Evolutionary conservation across 495 filamentous ascomycete species (phyloP), one percentile per base, ranked within the genome.

Genomic region (Letharia lupina): DNA sequence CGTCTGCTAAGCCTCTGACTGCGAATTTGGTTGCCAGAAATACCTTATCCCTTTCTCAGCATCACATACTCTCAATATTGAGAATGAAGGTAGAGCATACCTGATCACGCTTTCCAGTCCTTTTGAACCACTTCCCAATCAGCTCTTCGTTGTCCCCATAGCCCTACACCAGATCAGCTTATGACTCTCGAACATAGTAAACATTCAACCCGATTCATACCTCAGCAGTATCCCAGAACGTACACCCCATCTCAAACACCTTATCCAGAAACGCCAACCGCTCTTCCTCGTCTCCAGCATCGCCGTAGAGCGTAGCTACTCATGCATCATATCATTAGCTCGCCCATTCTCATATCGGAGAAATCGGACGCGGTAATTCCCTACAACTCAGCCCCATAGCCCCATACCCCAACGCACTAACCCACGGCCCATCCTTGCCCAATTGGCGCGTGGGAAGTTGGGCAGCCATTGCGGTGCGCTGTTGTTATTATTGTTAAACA

Each of bases 171-270:
- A 28, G 23, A 28, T 28, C 23, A 28, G 23, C 23, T 28, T 28
- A 28, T 1, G 23, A 28, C 23, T 28, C 23, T 28, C 23, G 23
- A 28, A 28, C 23, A 28, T 28, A 28, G 23, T 1, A 37, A 35
- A 3, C 37, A 39, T 39, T 39, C 37, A 39, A 39, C 37, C 4
- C 4, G 37, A 39, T 4, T 0, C 76, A 77, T 47, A 77, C 70
- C 56, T 86, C 78, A 31, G 85, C 79, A 13, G 78, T 80, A 69
- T 88, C 86, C 85, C 85, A 88, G 64, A 83, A 82, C 1, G 69
- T 80, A 40, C 77, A 75, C 1, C 86, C 86, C 9, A 80, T 70
- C 60, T 81, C 77, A 50, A 79, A 77, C 1, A 76, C 80, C 13
- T 72, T 68, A 61, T 81, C 78, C 3, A 82, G 71, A 7, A 83